Conservation (phyloP, 306 rosid species). For the Gastrolobium villosum region DNA sequence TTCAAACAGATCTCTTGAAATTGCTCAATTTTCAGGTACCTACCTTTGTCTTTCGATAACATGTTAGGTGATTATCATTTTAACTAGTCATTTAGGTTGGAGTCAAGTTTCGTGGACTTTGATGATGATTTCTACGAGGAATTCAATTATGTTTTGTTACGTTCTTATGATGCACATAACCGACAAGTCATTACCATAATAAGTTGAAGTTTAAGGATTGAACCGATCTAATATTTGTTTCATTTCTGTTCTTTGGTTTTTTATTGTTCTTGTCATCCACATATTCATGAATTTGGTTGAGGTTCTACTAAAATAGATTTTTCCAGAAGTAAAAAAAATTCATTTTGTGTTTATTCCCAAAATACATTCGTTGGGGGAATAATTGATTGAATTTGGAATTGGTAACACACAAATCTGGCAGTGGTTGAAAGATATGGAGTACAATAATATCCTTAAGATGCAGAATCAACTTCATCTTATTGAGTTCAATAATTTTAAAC, state of each 20-base stretch:
- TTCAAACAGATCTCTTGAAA: slow-evolving; percentile 43
- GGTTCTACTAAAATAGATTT: neutral
- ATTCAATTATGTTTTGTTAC: neutral
- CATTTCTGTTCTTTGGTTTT: neutral
- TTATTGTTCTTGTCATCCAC: neutral
- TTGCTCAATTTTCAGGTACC: slow-evolving; percentile 38
- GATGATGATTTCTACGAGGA: neutral
- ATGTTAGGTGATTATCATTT: slow-evolving; percentile 17
- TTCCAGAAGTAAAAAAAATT: neutral
- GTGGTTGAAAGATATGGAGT: too few relatives aligned
- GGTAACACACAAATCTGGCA: slow-evolving; percentile 4
- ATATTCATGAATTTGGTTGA: neutral
- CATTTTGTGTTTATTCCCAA: neutral
- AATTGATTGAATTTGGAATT: neutral
- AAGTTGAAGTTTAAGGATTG: neutral
- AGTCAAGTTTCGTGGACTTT: slow-evolving; percentile 20
- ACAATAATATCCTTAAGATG: slow-evolving; percentile 12
- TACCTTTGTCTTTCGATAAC: neutral
- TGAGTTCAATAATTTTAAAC: neutral
- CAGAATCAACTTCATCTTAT: neutral
- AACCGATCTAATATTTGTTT: slow-evolving; percentile 15
- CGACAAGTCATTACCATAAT: neutral
- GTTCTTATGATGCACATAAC: neutral
- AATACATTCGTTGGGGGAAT: neutral
- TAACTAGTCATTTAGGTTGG: slow-evolving; percentile 21